phyloP scores from a whole-genome alignment of 371 early-diverging fungal species.

The Chytridiales sp. region DNA sequence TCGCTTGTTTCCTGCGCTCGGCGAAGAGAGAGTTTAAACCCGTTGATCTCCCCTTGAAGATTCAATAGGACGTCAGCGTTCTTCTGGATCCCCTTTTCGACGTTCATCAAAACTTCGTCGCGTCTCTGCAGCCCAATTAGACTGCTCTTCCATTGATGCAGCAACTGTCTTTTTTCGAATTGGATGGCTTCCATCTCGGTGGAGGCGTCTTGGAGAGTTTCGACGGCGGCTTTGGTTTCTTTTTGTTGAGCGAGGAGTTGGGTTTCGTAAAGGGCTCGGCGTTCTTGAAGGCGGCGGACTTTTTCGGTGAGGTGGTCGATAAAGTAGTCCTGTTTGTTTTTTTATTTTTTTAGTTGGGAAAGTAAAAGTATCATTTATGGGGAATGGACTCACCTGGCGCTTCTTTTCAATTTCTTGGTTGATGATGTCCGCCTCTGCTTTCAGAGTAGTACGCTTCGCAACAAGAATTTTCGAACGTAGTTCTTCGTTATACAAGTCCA shows the following conservation, averaged over 20 bases:
- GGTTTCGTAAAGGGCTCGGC: conserved; percentile 47
- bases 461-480: conserved; percentile 48
- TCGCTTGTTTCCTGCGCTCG: conserved; percentile 50
- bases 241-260: conserved; percentile 52
- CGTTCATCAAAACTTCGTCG: conserved; percentile 46
- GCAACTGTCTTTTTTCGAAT: conserved; percentile 58
- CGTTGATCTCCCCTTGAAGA: conserved; percentile 48
- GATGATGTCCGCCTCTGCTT: conserved; percentile 56
- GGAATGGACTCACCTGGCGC: conserved; percentile 41
- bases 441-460: conserved; percentile 54
- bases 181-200: conserved; percentile 61
- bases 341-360: neutral
- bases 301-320: conserved; percentile 54
- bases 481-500: conserved; percentile 57
- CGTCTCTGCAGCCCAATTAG: conserved; percentile 51
- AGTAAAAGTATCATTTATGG: neutral
- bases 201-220: conserved; percentile 56
- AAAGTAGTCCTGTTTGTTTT: conserved; percentile 47
- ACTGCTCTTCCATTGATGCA: conserved; percentile 58
- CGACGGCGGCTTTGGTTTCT: conserved; percentile 51
- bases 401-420: conserved; percentile 58
- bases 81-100: conserved; percentile 49
- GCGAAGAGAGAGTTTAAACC: conserved; percentile 43
- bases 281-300: conserved; percentile 50
- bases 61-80: conserved; percentile 41